These are phyloP conservation scores for Cercophora newfieldiana DNA, from an alignment of 495 filamentous ascomycete species.

Conservation along the genomic window DNA sequence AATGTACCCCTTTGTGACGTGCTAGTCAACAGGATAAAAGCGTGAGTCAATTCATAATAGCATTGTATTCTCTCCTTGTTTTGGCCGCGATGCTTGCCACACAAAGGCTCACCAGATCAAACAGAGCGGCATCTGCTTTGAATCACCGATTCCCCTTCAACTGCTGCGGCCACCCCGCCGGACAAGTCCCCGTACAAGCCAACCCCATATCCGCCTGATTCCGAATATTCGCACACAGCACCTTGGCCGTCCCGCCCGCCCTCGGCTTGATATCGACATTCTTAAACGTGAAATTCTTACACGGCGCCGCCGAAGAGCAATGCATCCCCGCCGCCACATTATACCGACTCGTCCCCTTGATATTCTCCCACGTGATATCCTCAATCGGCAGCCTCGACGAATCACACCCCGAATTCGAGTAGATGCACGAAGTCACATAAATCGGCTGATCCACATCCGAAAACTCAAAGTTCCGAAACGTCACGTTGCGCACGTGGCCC, in stretches of 20 bases:
- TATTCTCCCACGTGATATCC: conserved; percentile 57
- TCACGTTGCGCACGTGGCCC: conserved; percentile 52
- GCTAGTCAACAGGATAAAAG: no score
- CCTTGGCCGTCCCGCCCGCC: conserved; percentile 44
- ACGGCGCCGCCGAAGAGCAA: conserved; percentile 50
- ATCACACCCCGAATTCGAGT: conserved; percentile 51
- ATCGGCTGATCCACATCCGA: conserved; percentile 56
- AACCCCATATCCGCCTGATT: conserved; percentile 40
- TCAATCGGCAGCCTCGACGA: conserved; percentile 49
- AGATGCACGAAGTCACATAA: conserved; percentile 60
- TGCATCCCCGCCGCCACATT: conserved; percentile 58
- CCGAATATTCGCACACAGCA: conserved; percentile 47
- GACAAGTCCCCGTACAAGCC: conserved; percentile 46
- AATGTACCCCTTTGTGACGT: no score
- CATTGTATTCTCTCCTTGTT: no score
- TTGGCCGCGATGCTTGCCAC: no score
- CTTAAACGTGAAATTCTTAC: conserved; percentile 50
- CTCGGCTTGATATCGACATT: conserved; percentile 50
- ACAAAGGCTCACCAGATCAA: no score
- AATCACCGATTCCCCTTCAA: conserved; percentile 43
- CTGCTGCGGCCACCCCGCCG: conserved; percentile 46
- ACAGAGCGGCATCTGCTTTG: no score
- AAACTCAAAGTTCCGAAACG: conserved; percentile 50
- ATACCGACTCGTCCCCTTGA: conserved; percentile 54
- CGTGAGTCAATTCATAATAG: no score